Conservation (phyloP, 805 yeast genomes). For the Saccharomyces paradoxus region DNA sequence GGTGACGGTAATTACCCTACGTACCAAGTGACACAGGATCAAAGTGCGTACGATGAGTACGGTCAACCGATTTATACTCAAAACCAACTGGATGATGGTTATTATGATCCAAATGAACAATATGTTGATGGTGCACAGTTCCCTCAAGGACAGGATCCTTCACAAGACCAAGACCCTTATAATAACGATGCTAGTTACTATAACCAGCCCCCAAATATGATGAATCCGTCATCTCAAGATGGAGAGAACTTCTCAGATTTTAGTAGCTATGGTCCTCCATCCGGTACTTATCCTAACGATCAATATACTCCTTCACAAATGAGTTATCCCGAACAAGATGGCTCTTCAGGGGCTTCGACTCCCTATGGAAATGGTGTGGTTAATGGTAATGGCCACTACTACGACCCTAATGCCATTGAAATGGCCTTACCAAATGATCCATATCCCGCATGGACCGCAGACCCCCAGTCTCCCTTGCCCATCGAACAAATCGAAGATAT, state of each 20-base stretch:
- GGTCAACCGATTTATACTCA: conserved; percentile 31
- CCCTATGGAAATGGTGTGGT: conserved; percentile 41
- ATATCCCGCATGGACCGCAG: conserved; percentile 98
- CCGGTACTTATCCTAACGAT: conserved; percentile 50
- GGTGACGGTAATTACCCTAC: conserved; percentile 17
- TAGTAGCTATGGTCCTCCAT: conserved; percentile 18
- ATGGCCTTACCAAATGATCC: conserved; percentile 79
- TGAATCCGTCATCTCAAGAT: conserved; percentile 32
- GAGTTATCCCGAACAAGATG: conserved; percentile 51
- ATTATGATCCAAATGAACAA: conserved; percentile 20
- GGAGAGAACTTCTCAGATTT: conserved; percentile 61
- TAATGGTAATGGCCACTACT: conserved; percentile 52
- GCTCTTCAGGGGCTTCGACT: conserved; percentile 72
- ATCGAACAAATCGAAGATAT: conserved; percentile 80
- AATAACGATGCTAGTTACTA: conserved; percentile 44
- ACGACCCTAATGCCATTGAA: conserved; percentile 51
- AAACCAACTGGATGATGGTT: conserved; percentile 29
- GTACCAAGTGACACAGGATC: conserved; percentile 17
- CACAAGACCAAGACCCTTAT: conserved; percentile 25
- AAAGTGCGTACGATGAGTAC: conserved; percentile 27
- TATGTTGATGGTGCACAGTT: neutral
- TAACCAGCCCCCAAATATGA: conserved; percentile 40
- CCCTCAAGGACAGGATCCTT: conserved; percentile 34
- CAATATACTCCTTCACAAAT: conserved; percentile 76
- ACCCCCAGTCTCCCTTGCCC: conserved; percentile 76